Evolutionary conservation across 202 grass and related monocot species (phyloP).

Genomic region (Musa balbisiana): DNA sequence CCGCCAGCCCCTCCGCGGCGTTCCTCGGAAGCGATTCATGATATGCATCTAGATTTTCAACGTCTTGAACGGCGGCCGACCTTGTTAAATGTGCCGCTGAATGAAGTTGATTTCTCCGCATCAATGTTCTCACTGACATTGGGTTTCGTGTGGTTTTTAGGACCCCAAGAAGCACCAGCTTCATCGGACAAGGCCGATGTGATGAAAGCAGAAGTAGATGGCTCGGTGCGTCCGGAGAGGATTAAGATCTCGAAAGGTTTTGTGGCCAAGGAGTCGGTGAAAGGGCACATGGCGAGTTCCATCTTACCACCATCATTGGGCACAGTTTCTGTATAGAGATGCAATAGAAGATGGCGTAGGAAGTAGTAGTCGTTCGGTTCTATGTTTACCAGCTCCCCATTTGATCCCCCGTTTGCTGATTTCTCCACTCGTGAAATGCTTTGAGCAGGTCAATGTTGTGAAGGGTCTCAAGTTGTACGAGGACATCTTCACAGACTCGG

Average conservation of each 20-base stretch:
- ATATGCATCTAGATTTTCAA: no score
- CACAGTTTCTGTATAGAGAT: constrained; percentile 35
- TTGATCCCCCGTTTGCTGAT: constrained; percentile 11
- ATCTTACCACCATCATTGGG: constrained; percentile 51
- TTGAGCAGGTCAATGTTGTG: constrained; percentile 80
- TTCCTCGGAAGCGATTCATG: no score
- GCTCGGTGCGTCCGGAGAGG: constrained; percentile 65
- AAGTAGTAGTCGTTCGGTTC: constrained; percentile 41
- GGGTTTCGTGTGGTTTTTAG: constrained; percentile 18
- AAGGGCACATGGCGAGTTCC: constrained; percentile 93
- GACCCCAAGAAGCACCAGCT: constrained; percentile 75
- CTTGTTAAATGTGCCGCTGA: no score
- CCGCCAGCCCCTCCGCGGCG: no score
- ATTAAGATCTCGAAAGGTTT: constrained; percentile 98
- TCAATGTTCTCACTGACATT: no score
- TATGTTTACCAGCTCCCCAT: constrained; percentile 8
- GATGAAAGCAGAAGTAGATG: constrained; percentile 68
- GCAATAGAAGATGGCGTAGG: constrained; percentile 33
- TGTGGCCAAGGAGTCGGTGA: constrained; percentile 88
- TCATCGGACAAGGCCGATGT: constrained; percentile 55
- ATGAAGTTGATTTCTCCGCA: no score
- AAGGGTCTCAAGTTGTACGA: constrained; percentile 97
- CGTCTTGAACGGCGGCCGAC: no score
- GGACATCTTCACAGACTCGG: constrained; percentile 77
- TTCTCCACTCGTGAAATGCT: constrained; percentile 24